Base-by-base conservation (phyloP, 2,329 filamentous ascomycete species). In the Ophiostoma piceae region DNA sequence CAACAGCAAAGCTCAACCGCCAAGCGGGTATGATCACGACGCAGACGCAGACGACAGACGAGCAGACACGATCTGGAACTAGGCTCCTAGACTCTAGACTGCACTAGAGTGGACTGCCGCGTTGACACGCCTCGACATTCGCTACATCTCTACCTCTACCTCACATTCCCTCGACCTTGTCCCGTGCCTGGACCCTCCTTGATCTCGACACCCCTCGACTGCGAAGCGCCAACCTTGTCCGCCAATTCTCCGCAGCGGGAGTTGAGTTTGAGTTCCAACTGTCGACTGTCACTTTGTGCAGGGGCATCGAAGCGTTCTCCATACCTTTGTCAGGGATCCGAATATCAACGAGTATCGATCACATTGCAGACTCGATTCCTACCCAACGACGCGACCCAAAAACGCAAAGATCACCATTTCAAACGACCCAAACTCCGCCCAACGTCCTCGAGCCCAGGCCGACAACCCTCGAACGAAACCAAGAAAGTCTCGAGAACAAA, bases 341-440 rank as follows among this genome's bases (percentile, higher is more conserved):
- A 16, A 16, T 47, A 19, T 19, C 43, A 47, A 19, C 16, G 19
- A 7, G 39, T 41, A 41, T 12, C 39, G 39, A 41, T 47, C 16
- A 47, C 43, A 47, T 19, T 47, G 43, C 43, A 47, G 43, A 19
- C 16, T n/a, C 7, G 43, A 62, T 62, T 62, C 26, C 57, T 62
- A 62, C 57, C 57, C 57, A 32, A 62, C 57, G 64, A 69, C 68
- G 65, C 65, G 68, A 70, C 37, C 65, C 29, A 67, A 41, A 67
- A 16, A 26, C n/a, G 54, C 65, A 67, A 66, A 47, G 65, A 67
- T 51, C 60, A 66, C 65, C 66, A 41, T 54, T 60, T 26, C 68
- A 62, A 26, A 37, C 68, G 19, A 32, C 26, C 67, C 22, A 60
- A 22, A 47, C 41, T 29, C 19, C 32, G 62, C 60, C 68, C 68